Evolutionary conservation across 352 stramenopile species (phyloP).

Genomic region (Globisporangium irregulare): DNA sequence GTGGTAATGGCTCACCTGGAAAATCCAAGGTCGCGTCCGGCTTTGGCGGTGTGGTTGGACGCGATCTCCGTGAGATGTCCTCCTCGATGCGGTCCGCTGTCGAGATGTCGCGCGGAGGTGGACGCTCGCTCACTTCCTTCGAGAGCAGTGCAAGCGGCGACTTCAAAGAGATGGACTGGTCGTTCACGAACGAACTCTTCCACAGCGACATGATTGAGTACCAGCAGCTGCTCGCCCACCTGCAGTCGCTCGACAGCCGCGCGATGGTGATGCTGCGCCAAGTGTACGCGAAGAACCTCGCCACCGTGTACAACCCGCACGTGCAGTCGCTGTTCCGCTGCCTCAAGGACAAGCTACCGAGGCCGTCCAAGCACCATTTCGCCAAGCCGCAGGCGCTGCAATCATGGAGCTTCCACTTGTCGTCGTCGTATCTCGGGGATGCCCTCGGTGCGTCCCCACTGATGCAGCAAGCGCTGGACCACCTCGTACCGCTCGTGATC

Average conservation of each 20-base stretch:
- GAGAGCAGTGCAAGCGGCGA: slow-evolving; percentile 24
- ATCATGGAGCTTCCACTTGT: slow-evolving; percentile 64
- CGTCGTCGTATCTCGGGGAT: slow-evolving; percentile 49
- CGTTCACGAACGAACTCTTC: slow-evolving; percentile 57
- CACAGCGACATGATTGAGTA: slow-evolving; percentile 46
- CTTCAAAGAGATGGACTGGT: slow-evolving; percentile 57
- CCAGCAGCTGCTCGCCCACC: slow-evolving; percentile 33
- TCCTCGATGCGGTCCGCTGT: slow-evolving; percentile 22
- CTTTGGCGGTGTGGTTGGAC: slow-evolving; percentile 10
- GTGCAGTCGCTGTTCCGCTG: slow-evolving; percentile 55
- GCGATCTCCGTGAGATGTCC: slow-evolving; percentile 30
- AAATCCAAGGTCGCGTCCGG: slow-evolving; percentile 5
- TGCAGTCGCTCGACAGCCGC: slow-evolving; percentile 44
- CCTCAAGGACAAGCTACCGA: slow-evolving; percentile 58
- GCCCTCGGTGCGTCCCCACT: slow-evolving; percentile 52
- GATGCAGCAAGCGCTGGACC: slow-evolving; percentile 66
- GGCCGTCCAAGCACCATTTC: slow-evolving; percentile 46
- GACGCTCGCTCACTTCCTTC: slow-evolving; percentile 37
- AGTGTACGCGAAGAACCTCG: slow-evolving; percentile 54
- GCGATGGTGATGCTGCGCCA: slow-evolving; percentile 33
- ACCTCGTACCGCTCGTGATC: slow-evolving; percentile 54
- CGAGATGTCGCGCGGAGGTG: slow-evolving; percentile 25
- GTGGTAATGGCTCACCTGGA: slow-evolving; percentile 10
- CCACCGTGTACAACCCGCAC: slow-evolving; percentile 49
- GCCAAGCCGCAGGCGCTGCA: slow-evolving; percentile 56